Base-by-base conservation (phyloP, 2,329 filamentous ascomycete species). In the Paecilomyces variotii region DNA sequence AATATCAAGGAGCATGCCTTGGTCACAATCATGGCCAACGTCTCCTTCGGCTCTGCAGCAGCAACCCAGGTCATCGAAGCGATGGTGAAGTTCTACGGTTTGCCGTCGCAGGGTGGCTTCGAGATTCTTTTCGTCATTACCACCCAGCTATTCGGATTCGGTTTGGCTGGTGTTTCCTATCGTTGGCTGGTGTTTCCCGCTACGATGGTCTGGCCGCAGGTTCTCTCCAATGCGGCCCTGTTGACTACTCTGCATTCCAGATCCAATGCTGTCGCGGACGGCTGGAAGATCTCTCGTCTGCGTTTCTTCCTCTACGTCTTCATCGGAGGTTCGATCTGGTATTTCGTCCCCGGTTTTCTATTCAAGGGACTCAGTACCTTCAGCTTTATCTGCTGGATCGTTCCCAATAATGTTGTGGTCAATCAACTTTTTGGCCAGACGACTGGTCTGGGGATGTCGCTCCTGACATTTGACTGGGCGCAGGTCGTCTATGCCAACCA, bases 391-490 rank as follows among this genome's bases (percentile, higher is more conserved):
- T 89, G 87, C 2, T 90, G 88, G 87, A 80, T 89, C 35, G 82
- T 81, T 0, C 88, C 88, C 1, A 77, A 87, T 54, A 89, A 84
- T 59, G 79, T 85, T 0, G 77, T 88, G 6, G 76, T 90, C 34
- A 91, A 91, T 63, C 87, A 90, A 67, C 68, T 91, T 0, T 91
- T 91, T 65, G 88, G 88, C 0, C 87, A 86, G 19, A 78, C 78
- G 39, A 87, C 84, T 0, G 88, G 88, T 0, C 64, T 91, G 4
- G 87, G 85, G 0, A 71, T 91, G 60, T 75, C 90, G 3, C 84
- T 88, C 1, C 81, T 91, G 59, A 90, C 87, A 0, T 89, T 90
- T 65, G 88, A 90, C 74, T 90, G 87, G 87, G 86, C 86, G 3
- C 86, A 89, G 67, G 81, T 90, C 51, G 80, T 87, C 11, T 88